phyloP scores from a whole-genome alignment of 2,329 filamentous ascomycete genomes.

The Bipolaris zeicola region DNA sequence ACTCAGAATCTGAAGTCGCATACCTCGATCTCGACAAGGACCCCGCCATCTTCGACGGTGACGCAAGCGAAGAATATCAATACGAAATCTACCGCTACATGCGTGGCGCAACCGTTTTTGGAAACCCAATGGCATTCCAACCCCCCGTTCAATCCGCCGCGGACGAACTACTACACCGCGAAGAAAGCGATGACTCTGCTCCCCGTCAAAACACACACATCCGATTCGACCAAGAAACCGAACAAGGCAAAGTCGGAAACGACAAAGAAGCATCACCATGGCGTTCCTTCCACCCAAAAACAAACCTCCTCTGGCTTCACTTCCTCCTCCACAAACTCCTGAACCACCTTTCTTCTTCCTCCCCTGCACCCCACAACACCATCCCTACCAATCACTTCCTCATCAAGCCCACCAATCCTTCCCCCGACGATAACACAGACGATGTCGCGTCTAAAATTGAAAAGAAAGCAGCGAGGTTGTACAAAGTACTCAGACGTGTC shows the following conservation, averaged over 20 bases:
- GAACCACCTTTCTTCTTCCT: conserved; percentile 38
- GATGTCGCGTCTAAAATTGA: conserved; percentile 29
- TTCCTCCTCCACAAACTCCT: conserved; percentile 65
- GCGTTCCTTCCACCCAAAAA: conserved; percentile 62
- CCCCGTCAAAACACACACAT: conserved; percentile 38
- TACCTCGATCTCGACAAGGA: conserved; percentile 56
- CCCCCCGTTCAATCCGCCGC: not conserved
- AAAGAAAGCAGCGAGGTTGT: conserved; percentile 47
- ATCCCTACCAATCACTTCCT: not conserved
- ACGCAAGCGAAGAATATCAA: conserved; percentile 57
- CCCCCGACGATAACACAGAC: conserved; percentile 1
- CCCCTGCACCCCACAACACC: conserved; percentile 16
- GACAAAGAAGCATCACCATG: conserved; percentile 43
- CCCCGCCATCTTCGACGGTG: conserved; percentile 53
- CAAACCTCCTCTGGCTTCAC: conserved; percentile 68
- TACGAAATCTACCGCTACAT: conserved; percentile 63
- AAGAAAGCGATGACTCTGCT: not conserved
- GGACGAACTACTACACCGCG: not conserved
- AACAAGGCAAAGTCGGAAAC: no score
- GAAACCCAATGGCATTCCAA: conserved; percentile 48
- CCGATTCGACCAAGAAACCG: conserved; percentile 21
- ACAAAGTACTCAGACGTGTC: conserved; percentile 45
- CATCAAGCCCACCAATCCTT: conserved; percentile 9
- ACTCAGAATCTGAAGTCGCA: conserved; percentile 41
- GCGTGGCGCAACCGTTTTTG: conserved; percentile 53